Percentiles rank a stretch among this genome's conserved stretches.
Conservation (phyloP, 352 stramenopile species). For the Phytopythium chamaehyphon region DNA sequence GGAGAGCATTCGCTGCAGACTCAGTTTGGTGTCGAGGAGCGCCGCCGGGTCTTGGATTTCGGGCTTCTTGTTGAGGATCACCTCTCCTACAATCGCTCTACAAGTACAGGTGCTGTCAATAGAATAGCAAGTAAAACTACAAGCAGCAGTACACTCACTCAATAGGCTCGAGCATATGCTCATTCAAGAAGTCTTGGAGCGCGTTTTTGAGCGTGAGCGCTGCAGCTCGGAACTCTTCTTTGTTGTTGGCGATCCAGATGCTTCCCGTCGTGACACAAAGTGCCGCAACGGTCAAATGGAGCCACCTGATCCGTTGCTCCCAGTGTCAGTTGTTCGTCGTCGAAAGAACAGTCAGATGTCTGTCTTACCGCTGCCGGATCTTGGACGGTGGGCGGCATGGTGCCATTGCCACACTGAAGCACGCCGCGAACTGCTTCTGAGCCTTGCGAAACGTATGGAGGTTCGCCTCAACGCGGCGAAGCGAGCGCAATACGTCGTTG, state of each 20-base stretch:
- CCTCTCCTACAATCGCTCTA: conserved; percentile 70
- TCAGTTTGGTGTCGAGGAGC: conserved; percentile 73
- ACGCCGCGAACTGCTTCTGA: conserved; percentile 43
- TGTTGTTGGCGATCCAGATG: conserved; percentile 64
- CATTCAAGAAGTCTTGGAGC: conserved; percentile 65
- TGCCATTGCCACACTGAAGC: conserved; percentile 49
- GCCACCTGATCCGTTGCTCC: conserved; percentile 31
- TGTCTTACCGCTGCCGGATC: conserved; percentile 45
- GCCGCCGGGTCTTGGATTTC: conserved; percentile 80
- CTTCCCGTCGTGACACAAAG: conserved; percentile 51
- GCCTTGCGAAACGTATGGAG: conserved; percentile 36
- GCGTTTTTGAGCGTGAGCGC: conserved; percentile 31
- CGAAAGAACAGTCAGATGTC: neutral
- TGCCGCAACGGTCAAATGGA: conserved; percentile 51
- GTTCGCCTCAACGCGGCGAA: conserved; percentile 45
- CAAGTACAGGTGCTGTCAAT: neutral
- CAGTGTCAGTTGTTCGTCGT: neutral
- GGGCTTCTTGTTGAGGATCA: conserved; percentile 82
- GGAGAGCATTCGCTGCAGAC: conserved; percentile 75
- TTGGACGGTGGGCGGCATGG: conserved; percentile 66
- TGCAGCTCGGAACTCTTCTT: conserved; percentile 54
- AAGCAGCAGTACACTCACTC: conserved; percentile 20
- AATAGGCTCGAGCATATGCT: conserved; percentile 78
- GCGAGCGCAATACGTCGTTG: conserved; percentile 38
- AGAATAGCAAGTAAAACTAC: neutral